phyloP scores from a whole-genome alignment of 2,329 filamentous ascomycete genomes.

The Colletotrichum magnum region DNA sequence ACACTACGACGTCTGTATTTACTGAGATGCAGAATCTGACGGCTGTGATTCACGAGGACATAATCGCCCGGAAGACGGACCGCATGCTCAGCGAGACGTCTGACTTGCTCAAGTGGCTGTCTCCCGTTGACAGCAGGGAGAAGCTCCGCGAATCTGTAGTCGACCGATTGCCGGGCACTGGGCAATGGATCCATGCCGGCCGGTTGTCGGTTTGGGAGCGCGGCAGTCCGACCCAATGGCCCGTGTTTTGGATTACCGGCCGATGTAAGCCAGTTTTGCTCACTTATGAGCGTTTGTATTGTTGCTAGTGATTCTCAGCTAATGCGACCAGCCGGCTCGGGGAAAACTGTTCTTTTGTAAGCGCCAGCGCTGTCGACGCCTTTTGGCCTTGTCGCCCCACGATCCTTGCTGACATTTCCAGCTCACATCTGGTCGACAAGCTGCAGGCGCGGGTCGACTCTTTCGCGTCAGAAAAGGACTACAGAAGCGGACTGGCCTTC shows the following conservation, averaged over 20 bases:
- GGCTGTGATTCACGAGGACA: slow-evolving; percentile 43
- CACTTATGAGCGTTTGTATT: too few species aligned
- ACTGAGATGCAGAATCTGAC: slow-evolving; percentile 43
- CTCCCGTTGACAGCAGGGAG: slow-evolving; percentile 41
- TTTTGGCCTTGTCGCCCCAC: neutral
- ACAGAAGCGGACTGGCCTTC: slow-evolving; percentile 42
- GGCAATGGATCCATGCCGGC: slow-evolving; percentile 42
- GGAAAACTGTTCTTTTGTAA: slow-evolving; percentile 48
- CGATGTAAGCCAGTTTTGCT: slow-evolving; percentile 42
- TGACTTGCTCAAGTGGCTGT: slow-evolving; percentile 41
- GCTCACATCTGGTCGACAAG: slow-evolving; percentile 44
- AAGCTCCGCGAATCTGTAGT: slow-evolving; percentile 35
- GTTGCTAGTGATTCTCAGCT: neutral
- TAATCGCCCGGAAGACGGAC: slow-evolving; percentile 37
- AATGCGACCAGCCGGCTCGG: slow-evolving; percentile 44
- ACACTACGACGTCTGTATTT: slow-evolving; percentile 41
- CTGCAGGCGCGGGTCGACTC: slow-evolving; percentile 31
- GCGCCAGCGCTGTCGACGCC: neutral
- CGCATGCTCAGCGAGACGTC: slow-evolving; percentile 40
- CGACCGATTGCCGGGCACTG: slow-evolving; percentile 43
- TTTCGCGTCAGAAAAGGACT: slow-evolving; percentile 1
- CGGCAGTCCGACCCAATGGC: slow-evolving; percentile 26
- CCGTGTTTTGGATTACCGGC: slow-evolving; percentile 45
- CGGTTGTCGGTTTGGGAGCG: slow-evolving; percentile 41
- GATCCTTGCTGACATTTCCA: slow-evolving; percentile 20